Conservation (phyloP, 2,329 filamentous ascomycete species). For the Aspergillus novoparasiticus region DNA sequence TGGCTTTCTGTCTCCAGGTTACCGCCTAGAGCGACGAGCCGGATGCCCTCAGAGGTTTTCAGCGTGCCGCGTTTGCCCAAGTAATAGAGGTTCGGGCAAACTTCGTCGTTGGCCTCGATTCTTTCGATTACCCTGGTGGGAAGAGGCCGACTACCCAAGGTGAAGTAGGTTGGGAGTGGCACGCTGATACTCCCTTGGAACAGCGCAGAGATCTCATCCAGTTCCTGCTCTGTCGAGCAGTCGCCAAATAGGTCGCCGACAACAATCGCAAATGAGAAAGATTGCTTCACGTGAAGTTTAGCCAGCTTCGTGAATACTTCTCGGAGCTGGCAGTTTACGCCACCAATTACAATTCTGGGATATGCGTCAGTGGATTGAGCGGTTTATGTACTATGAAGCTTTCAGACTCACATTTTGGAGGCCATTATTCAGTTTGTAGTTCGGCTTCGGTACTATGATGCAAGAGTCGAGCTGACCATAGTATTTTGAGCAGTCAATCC, state of each 20-base stretch:
- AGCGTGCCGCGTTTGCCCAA: slow-evolving; percentile 83
- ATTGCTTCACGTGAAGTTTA: slow-evolving; percentile 81
- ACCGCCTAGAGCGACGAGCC: slow-evolving; percentile 85
- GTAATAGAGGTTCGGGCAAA: slow-evolving; percentile 90
- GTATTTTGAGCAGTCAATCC: not conserved
- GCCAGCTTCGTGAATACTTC: slow-evolving; percentile 78
- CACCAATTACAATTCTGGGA: slow-evolving; percentile 71
- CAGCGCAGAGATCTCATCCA: slow-evolving; percentile 66
- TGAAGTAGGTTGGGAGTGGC: slow-evolving; percentile 88
- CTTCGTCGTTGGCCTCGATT: slow-evolving; percentile 69
- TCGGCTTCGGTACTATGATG: slow-evolving; percentile 17
- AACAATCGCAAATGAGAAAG: slow-evolving; percentile 82
- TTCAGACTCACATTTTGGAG: slow-evolving; percentile 57
- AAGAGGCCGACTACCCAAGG: slow-evolving; percentile 72
- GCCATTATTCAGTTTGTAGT: slow-evolving; percentile 47
- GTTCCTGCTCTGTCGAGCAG: slow-evolving; percentile 49
- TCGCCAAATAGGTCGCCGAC: slow-evolving; percentile 79
- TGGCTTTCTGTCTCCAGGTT: slow-evolving; percentile 50
- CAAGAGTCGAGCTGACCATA: slow-evolving; percentile 11
- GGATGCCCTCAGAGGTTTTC: slow-evolving; percentile 86
- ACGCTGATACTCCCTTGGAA: slow-evolving; percentile 72
- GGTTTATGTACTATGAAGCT: not conserved
- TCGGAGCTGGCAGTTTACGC: slow-evolving; percentile 76
- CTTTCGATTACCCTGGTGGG: slow-evolving; percentile 71
- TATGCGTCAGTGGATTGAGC: slow-evolving; percentile 20